phyloP scores from a whole-genome alignment of 2,329 filamentous ascomycete species.

The Microascus cirrosus region DNA sequence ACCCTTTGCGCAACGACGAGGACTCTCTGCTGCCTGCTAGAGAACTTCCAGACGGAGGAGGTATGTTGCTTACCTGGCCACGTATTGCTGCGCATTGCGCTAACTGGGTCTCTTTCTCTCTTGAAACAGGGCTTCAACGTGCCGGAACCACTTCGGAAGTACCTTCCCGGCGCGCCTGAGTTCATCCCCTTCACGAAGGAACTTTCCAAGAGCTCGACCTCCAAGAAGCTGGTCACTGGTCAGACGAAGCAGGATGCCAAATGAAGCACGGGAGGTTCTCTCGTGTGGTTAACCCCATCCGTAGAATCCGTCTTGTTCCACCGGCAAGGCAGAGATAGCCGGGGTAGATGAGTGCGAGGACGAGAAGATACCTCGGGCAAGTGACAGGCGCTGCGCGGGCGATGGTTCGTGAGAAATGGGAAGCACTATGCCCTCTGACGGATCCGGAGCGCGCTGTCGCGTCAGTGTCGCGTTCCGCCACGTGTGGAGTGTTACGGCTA shows the following conservation, averaged over 20 bases:
- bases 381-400: background rate
- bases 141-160: slow-evolving; percentile 76
- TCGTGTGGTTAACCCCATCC: background rate
- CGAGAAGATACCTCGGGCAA: background rate
- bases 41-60: slow-evolving; percentile 92
- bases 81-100: background rate
- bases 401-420: background rate
- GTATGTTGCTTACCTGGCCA: slow-evolving; percentile 29
- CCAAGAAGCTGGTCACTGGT: slow-evolving; percentile 6
- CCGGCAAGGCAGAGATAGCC: background rate
- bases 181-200: slow-evolving; percentile 87
- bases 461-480: background rate
- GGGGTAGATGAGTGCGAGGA: background rate
- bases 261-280: background rate
- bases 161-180: slow-evolving; percentile 78
- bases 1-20: slow-evolving; percentile 86
- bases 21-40: slow-evolving; percentile 85
- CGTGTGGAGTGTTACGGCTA: background rate
- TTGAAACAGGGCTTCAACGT: slow-evolving; percentile 58
- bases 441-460: background rate
- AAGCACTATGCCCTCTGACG: background rate
- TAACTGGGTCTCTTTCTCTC: slow-evolving; percentile 5
- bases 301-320: background rate
- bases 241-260: slow-evolving; percentile 5
- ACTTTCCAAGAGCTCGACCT: slow-evolving; percentile 54